Percentiles rank a stretch among this genome's conserved stretches.
Conservation (phyloP, 805 yeast genomes). For the Saturnispora mendoncae region DNA sequence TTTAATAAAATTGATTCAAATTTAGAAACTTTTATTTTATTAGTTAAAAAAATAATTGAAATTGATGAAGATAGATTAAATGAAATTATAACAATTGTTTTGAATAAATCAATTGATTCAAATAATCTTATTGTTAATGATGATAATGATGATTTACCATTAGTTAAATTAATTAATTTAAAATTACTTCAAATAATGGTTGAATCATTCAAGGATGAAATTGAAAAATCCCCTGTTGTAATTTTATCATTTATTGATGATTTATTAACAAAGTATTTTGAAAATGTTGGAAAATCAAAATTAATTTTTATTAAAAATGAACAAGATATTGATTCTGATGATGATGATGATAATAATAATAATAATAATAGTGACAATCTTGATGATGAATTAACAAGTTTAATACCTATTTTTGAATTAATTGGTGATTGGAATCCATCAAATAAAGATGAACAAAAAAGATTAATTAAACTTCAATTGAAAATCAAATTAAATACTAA, state of each 20-base stretch:
- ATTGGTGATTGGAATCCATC: slow-evolving; percentile 4
- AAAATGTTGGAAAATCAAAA: not conserved
- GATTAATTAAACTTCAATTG: slow-evolving; percentile 12
- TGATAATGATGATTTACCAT: slow-evolving; percentile 40
- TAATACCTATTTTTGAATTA: slow-evolving; percentile 16
- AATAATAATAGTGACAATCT: slow-evolving; percentile 21
- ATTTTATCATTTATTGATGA: slow-evolving; percentile 10
- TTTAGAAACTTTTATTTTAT: slow-evolving; percentile 28
- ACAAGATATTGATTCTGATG: slow-evolving; percentile 31
- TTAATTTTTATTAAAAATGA: slow-evolving; percentile 11
- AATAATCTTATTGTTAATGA: slow-evolving; percentile 23
- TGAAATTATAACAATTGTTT: slow-evolving; percentile 38
- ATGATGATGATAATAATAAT: slow-evolving; percentile 33
- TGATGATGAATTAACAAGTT: slow-evolving; percentile 24
- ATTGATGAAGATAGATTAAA: slow-evolving; percentile 41
- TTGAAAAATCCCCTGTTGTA: slow-evolving; percentile 34
- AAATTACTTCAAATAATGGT: slow-evolving; percentile 57
- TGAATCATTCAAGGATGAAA: slow-evolving; percentile 45
- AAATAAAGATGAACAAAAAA: slow-evolving; percentile 6
- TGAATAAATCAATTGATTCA: slow-evolving; percentile 53
- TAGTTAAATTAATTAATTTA: slow-evolving; percentile 47
- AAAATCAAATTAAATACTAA: not conserved
- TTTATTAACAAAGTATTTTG: slow-evolving; percentile 6
- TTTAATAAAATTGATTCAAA: slow-evolving; percentile 36
- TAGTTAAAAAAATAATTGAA: slow-evolving; percentile 30